phyloP scores from a whole-genome alignment of 805 yeast genomes.

The Wickerhamiella spandovensis region DNA sequence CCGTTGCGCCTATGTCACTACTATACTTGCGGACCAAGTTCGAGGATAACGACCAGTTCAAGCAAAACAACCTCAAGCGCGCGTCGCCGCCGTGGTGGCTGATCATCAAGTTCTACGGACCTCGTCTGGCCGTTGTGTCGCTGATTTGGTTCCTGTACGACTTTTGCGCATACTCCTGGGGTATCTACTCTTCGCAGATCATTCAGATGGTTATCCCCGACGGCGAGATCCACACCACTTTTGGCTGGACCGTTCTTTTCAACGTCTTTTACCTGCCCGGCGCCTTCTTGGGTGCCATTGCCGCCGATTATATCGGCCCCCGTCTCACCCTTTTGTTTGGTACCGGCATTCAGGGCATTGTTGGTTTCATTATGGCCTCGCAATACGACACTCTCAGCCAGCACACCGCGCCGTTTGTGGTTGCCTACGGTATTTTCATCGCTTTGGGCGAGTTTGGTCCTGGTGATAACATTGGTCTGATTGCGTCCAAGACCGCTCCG shows the following conservation, averaged over 20 bases:
- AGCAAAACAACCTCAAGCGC: conserved; percentile 54
- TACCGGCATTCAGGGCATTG: conserved; percentile 53
- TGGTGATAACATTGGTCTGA: conserved; percentile 80
- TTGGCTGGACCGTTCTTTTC: conserved; percentile 88
- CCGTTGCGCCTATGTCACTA: conserved; percentile 68
- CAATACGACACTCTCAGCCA: conserved; percentile 39
- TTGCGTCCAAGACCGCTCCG: conserved; percentile 77
- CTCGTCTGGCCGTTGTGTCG: conserved; percentile 55
- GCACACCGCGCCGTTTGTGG: conserved; percentile 66
- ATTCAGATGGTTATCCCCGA: conserved; percentile 45
- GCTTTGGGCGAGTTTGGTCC: conserved; percentile 90
- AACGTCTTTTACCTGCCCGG: conserved; percentile 87
- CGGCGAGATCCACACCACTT: conserved; percentile 52
- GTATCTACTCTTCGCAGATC: conserved; percentile 68
- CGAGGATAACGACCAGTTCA: conserved; percentile 59
- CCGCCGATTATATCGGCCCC: conserved; percentile 87
- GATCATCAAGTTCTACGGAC: conserved; percentile 71
- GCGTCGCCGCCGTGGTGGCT: conserved; percentile 48
- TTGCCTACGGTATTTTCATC: conserved; percentile 76
- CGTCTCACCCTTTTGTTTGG: conserved; percentile 63
- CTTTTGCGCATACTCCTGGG: conserved; percentile 76
- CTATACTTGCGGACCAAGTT: conserved; percentile 67
- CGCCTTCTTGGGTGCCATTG: conserved; percentile 69
- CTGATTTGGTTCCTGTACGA: conserved; percentile 87
- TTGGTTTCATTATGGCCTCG: conserved; percentile 80